A percentile compares a stretch with the other conserved stretches of the same genome.
phyloP scores from a whole-genome alignment of 192 early-diverging fungal species.

The Coemansia sp. region DNA sequence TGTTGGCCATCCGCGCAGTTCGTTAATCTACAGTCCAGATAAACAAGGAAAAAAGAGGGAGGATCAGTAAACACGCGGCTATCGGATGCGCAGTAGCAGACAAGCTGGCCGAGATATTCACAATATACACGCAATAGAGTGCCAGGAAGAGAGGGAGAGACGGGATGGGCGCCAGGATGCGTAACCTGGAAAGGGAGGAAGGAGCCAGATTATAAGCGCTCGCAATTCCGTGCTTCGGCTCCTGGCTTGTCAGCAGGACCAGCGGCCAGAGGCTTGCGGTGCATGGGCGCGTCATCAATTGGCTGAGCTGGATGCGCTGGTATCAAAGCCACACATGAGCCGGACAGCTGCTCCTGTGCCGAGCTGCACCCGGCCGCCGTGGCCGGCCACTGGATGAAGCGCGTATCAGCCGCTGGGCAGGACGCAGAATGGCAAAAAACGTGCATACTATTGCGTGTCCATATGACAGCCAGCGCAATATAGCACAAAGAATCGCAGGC shows the following conservation, averaged over 20 bases:
- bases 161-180: not conserved
- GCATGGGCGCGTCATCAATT: constrained; percentile 3
- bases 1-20: constrained; percentile 28
- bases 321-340: constrained; percentile 18
- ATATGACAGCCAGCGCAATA: constrained; percentile 4
- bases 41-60: not conserved
- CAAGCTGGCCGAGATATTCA: not conserved
- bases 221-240: not conserved
- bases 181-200: too few relatives aligned
- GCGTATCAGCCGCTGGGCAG: not conserved
- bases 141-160: not conserved
- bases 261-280: constrained; percentile 4
- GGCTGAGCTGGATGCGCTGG: constrained; percentile 8
- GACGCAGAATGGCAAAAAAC: constrained; percentile 4
- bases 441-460: constrained; percentile 2
- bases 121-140: not conserved
- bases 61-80: constrained; percentile 6
- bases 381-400: not conserved
- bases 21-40: not conserved
- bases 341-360: not conserved
- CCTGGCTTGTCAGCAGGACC: constrained; percentile 4
- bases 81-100: not conserved
- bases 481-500: not conserved
- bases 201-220: too few relatives aligned
- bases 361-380: not conserved